phyloP scores from a whole-genome alignment of 192 early-diverging fungal genomes.

The Backusella westeae region DNA sequence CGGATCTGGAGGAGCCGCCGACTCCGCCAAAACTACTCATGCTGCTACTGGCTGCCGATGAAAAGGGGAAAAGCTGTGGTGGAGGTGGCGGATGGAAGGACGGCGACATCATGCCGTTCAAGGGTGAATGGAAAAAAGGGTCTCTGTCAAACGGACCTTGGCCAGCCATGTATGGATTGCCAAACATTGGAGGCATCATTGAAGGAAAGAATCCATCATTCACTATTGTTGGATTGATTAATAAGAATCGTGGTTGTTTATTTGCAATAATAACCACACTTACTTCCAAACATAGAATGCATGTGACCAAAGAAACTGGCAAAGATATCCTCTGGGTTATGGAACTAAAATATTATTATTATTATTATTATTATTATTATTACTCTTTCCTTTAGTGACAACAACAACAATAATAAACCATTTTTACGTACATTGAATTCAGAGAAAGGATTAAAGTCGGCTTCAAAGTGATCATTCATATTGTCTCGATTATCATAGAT shows the following conservation, averaged over 20 bases:
- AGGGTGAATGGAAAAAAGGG: neutral
- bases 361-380: no score
- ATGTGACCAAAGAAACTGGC: constrained; percentile 12
- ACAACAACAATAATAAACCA: neutral
- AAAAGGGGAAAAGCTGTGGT: neutral
- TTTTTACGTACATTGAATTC: constrained; percentile 14
- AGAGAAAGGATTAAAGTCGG: neutral
- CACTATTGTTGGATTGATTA: neutral
- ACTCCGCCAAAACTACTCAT: neutral
- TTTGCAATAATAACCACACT: neutral
- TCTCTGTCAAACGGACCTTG: neutral
- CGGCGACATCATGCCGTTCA: neutral
- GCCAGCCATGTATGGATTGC: neutral
- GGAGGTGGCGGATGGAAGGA: neutral
- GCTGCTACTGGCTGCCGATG: neutral
- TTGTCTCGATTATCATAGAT: neutral
- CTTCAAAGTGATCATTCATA: neutral
- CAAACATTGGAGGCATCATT: constrained; percentile 2
- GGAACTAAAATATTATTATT: constrained; percentile 6
- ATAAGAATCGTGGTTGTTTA: neutral
- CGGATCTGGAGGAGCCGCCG: neutral
- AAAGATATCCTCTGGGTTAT: constrained; percentile 8
- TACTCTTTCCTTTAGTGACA: no score
- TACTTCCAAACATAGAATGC: constrained; percentile 1
- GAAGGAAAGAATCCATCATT: neutral